These are phyloP conservation scores for Xylaria castorea DNA, from an alignment of 495 filamentous ascomycete species.

Conservation along the genomic window DNA sequence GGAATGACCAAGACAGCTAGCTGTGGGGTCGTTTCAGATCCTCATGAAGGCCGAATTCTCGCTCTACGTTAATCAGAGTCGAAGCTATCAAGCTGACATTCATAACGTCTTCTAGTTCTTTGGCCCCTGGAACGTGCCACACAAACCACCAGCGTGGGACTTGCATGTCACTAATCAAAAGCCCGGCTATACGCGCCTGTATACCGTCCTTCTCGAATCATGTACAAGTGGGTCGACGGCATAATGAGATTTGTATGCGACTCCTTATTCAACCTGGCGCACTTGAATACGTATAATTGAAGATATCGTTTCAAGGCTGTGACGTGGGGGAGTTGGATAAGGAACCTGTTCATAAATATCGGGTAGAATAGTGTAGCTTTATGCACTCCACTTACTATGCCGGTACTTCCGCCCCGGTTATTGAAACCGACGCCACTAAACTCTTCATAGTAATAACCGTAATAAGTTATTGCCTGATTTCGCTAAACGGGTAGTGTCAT, in stretches of 20 bases:
- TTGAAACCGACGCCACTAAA: background rate
- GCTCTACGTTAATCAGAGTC: background rate
- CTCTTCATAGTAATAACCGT: background rate
- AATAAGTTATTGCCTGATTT: background rate
- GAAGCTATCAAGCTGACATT: background rate
- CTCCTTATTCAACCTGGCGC: background rate
- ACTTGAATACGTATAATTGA: background rate
- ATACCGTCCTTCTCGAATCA: background rate
- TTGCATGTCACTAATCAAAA: background rate
- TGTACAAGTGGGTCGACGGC: background rate
- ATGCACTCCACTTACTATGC: slow-evolving; percentile 5
- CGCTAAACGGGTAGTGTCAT: background rate
- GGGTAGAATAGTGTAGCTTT: background rate
- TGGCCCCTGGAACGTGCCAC: background rate
- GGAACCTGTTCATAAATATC: background rate
- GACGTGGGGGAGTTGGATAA: background rate
- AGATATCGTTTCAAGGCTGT: background rate
- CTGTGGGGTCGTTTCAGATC: slow-evolving; percentile 17
- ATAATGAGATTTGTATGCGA: background rate
- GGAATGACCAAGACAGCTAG: background rate
- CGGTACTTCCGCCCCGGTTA: background rate
- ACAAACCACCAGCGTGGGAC: background rate
- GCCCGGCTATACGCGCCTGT: background rate
- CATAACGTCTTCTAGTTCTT: background rate
- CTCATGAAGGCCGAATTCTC: background rate